Evolutionary conservation across 192 early-diverging fungal genomes (phyloP).

Genomic region (Chytriomyces confervae): DNA sequence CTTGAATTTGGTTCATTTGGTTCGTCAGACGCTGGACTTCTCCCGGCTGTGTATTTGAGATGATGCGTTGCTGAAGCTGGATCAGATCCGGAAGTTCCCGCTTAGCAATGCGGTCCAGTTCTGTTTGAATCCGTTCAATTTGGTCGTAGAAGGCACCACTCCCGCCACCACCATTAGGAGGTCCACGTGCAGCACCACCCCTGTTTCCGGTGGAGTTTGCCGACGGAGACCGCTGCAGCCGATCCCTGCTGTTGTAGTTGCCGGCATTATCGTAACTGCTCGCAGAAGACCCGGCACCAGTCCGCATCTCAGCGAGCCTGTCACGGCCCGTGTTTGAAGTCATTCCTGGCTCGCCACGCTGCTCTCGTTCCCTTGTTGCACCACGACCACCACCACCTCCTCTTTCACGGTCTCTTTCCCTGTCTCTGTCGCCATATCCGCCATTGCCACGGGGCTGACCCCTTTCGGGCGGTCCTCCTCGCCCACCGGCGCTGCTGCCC

Average conservation of each 20-base stretch:
- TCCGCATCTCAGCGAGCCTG: background rate
- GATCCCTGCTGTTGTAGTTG: slow-evolving; percentile 6
- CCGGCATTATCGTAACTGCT: background rate
- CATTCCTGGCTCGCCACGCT: background rate
- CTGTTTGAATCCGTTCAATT: slow-evolving; percentile 32
- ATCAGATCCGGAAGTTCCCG: slow-evolving; percentile 27
- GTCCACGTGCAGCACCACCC: background rate
- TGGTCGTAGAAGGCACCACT: slow-evolving; percentile 36
- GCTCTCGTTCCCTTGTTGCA: slow-evolving; percentile 10
- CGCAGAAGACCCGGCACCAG: background rate
- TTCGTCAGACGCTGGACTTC: slow-evolving; percentile 36
- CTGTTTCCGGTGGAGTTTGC: background rate
- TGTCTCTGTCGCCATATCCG: background rate
- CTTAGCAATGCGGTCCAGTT: slow-evolving; percentile 35
- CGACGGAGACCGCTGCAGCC: slow-evolving; percentile 5
- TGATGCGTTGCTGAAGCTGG: slow-evolving; percentile 38
- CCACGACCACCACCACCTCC: background rate
- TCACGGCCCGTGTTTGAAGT: background rate
- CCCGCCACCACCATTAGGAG: background rate
- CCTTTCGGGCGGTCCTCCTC: background rate
- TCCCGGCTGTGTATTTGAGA: slow-evolving; percentile 33
- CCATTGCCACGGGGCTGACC: background rate
- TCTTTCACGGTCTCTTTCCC: background rate
- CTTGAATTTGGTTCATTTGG: slow-evolving; percentile 10
- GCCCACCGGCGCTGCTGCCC: background rate